Percentiles rank a stretch among this genome's conserved stretches.
Evolutionary conservation across 2,329 filamentous ascomycete genomes (phyloP).

Genomic region (Ceratocystiopsis sp.): DNA sequence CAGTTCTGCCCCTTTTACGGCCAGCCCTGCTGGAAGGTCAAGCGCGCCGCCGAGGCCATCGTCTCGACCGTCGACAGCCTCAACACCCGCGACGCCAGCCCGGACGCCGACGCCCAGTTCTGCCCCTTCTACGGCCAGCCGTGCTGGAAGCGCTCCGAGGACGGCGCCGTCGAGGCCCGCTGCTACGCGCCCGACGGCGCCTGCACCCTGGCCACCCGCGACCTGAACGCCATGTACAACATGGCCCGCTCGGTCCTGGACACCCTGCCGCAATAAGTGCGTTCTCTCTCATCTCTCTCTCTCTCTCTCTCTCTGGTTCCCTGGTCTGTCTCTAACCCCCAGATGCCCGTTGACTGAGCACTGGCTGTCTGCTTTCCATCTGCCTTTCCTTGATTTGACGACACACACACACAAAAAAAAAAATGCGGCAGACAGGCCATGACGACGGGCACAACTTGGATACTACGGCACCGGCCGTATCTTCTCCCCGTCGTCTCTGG

Average conservation of each 20-base stretch:
- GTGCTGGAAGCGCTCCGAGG: conserved; percentile 26
- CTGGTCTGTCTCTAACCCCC: not conserved
- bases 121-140: conserved; percentile 21
- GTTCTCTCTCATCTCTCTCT: not conserved
- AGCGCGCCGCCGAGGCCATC: conserved; percentile 20
- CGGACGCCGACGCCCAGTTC: conserved; percentile 12
- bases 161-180: conserved; percentile 14
- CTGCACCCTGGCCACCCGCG: conserved; percentile 21
- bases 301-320: not conserved
- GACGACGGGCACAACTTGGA: too few relatives aligned
- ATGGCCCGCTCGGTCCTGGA: conserved; percentile 16
- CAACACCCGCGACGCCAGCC: not conserved
- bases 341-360: too few relatives aligned
- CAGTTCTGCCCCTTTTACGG: conserved; percentile 20
- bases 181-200: conserved; percentile 16
- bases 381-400: too few relatives aligned
- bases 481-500: too few relatives aligned
- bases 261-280: conserved; percentile 5
- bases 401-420: too few relatives aligned
- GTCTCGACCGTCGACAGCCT: conserved; percentile 2
- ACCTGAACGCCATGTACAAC: conserved; percentile 18
- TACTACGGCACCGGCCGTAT: too few relatives aligned
- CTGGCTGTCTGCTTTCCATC: too few relatives aligned
- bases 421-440: too few relatives aligned
- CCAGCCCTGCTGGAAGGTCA: conserved; percentile 21